Base-by-base conservation (phyloP, 306 rosid species). In the Gastrolobium villosum region DNA sequence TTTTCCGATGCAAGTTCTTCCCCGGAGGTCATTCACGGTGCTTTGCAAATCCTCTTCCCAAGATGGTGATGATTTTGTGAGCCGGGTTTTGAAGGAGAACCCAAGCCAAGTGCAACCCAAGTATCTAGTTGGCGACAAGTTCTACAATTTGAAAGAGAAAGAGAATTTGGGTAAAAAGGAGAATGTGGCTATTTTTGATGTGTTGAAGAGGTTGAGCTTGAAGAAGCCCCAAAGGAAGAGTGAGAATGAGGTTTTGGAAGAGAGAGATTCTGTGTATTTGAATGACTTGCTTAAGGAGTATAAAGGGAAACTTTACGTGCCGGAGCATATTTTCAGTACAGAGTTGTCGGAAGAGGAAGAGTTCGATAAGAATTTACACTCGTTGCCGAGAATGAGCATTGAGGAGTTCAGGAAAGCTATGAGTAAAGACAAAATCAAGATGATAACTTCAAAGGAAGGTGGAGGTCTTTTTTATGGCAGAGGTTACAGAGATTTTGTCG, bases 31-130 rank as follows among this genome's bases (percentile, higher is more conserved):
- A 20, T 76, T 86, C 82, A 67, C 78, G 50, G 75, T 90, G 45
- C 54, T 72, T 52, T 88, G 97, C 83, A 80, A 76, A 35, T 86
- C 90, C 71, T 26, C 75, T 45, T 79, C 89, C 9, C 3, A 65
- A 13, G 49, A 63, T 44, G 72, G 76, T 72, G 80, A 89, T 5
- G 99, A 95, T 89, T 95, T 91, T 78, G 86, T 93, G 73, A 82
- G 87, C 82, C 83, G 89, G 84, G 87, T 95, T 72, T 84, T 95
- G 86, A 90, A 88, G 91, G 94, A 95, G 64, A 95, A 93, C 54
- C 99, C 98, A 20, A 91, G 91, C 89, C 98, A 95, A 86, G 83
- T 95, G 65, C 98, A 93, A 83, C 90, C 94, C 66, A 89, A 89
- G 92, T 89, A 74, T 82, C 81, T 89, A 31, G 67, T 89, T 60